These are phyloP conservation scores for Tritrichomonas musculus DNA, from an alignment of 208 protist species.

Conservation along the genomic window DNA sequence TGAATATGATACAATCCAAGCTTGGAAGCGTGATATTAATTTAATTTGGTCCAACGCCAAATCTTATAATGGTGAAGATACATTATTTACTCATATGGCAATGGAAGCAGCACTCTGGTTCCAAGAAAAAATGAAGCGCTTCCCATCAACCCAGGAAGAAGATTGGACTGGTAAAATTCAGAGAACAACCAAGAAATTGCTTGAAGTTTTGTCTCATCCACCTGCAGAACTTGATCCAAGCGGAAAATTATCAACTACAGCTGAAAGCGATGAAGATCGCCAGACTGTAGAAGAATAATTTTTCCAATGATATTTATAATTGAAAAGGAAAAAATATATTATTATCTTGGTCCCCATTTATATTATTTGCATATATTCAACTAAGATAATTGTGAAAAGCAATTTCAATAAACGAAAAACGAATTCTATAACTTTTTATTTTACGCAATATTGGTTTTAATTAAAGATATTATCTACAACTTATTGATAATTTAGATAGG, in stretches of 20 bases:
- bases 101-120: background rate
- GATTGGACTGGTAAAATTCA: constrained; percentile 22
- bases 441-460: too few species aligned
- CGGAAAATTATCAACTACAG: background rate
- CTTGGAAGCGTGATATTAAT: background rate
- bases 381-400: too few species aligned
- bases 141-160: background rate
- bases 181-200: background rate
- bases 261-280: background rate
- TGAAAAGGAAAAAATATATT: too few species aligned
- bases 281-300: too few species aligned
- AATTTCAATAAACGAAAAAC: too few species aligned
- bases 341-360: too few species aligned
- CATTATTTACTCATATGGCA: constrained; percentile 29
- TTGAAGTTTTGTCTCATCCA: background rate
- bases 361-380: too few species aligned
- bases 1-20: background rate
- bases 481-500: too few species aligned
- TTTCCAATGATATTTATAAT: too few species aligned
- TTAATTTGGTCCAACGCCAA: constrained; percentile 23
- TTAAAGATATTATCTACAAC: too few species aligned
- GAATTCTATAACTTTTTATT: too few species aligned
- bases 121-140: background rate
- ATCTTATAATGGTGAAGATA: background rate
- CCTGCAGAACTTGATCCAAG: background rate